Percentiles rank a stretch among this genome's conserved stretches.
phyloP scores from a whole-genome alignment of 2,329 filamentous ascomycete genomes.

The Penicillium sp. region DNA sequence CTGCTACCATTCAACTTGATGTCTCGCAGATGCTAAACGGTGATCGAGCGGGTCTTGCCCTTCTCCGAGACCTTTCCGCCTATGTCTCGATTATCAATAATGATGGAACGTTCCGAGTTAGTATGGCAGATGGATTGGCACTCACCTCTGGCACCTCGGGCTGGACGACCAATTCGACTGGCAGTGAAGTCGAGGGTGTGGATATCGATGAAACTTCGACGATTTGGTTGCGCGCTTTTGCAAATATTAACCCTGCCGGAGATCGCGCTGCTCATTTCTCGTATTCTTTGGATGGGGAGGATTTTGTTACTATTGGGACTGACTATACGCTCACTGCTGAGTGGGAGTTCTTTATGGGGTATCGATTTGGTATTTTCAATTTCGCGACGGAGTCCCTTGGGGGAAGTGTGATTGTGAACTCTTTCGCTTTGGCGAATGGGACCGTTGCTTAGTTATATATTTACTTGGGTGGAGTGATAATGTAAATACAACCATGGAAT shows the following conservation, averaged over 20 bases:
- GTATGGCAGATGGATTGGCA: slow-evolving; percentile 38
- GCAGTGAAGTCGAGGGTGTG: no score
- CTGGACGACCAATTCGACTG: no score
- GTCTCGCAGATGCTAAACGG: slow-evolving; percentile 55
- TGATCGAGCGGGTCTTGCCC: slow-evolving; percentile 57
- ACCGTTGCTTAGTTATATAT: no score
- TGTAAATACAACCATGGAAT: no score
- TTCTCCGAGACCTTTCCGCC: slow-evolving; percentile 58
- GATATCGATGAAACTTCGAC: no score
- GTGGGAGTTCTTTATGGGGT: slow-evolving; percentile 56
- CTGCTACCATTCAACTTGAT: slow-evolving; percentile 57
- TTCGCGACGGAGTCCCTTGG: slow-evolving; percentile 52
- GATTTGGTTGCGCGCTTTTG: no score
- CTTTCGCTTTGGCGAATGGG: slow-evolving; percentile 12
- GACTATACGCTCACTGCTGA: background rate
- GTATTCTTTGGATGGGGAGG: slow-evolving; percentile 51
- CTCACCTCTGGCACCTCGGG: no score
- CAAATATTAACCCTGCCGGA: no score
- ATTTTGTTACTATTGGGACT: slow-evolving; percentile 42
- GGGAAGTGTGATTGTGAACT: slow-evolving; percentile 36
- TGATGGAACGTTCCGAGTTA: slow-evolving; percentile 33
- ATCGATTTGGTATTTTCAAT: slow-evolving; percentile 57
- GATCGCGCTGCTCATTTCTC: slow-evolving; percentile 40
- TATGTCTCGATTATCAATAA: slow-evolving; percentile 57
- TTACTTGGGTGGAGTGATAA: no score